A percentile compares a stretch with the other conserved stretches of the same genome.
phyloP scores from a whole-genome alignment of 257 asterid genomes.

The Petrea volubilis region DNA sequence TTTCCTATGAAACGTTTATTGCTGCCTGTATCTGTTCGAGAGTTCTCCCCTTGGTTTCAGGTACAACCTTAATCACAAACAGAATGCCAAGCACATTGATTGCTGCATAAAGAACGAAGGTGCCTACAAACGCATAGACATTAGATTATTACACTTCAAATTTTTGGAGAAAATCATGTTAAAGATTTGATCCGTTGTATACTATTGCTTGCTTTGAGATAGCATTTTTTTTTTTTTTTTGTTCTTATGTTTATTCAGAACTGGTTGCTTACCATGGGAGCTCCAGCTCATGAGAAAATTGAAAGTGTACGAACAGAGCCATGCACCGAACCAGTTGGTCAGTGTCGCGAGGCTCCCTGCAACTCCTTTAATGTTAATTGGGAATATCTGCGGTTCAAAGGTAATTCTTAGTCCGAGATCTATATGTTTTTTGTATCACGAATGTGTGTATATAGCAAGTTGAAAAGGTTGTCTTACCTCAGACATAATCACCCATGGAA shows the following conservation, averaged over 20 bases:
- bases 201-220: no score
- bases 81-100: slow-evolving; percentile 65
- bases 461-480: slow-evolving; percentile 54
- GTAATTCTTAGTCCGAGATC: neutral
- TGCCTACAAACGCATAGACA: slow-evolving; percentile 53
- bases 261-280: slow-evolving; percentile 63
- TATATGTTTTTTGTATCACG: neutral
- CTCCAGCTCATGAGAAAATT: slow-evolving; percentile 93
- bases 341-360: slow-evolving; percentile 95
- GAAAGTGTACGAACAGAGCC: slow-evolving; percentile 90
- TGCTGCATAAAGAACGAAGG: slow-evolving; percentile 74
- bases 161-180: neutral
- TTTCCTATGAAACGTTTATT: slow-evolving; percentile 39
- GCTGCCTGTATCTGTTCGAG: slow-evolving; percentile 86
- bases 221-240: no score
- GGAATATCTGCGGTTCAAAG: slow-evolving; percentile 59
- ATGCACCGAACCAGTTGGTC: slow-evolving; percentile 97
- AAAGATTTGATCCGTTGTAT: no score
- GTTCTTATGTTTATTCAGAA: no score
- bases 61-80: slow-evolving; percentile 75
- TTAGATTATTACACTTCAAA: neutral
- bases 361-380: slow-evolving; percentile 86
- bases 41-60: slow-evolving; percentile 92
- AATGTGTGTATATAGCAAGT: neutral
- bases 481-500: slow-evolving; percentile 99